Conservation (phyloP, 2,329 filamentous ascomycete genomes). For the Hyphodiscus sp. region DNA sequence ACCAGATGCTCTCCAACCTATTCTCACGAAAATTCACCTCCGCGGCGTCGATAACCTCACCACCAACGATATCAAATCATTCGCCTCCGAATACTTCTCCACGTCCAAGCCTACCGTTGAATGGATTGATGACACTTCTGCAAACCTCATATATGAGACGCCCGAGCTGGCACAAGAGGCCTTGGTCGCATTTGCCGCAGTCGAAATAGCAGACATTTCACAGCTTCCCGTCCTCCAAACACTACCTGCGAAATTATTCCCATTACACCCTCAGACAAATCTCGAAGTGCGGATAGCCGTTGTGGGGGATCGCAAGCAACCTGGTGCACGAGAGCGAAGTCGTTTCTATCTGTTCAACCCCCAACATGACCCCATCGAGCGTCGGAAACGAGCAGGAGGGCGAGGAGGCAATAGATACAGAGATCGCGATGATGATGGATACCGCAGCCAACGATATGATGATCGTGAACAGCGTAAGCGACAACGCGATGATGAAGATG, state of each 20-base stretch:
- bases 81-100: conserved; percentile 61
- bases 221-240: conserved; percentile 55
- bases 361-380: conserved; percentile 76
- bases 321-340: conserved; percentile 72
- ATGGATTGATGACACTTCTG: conserved; percentile 92
- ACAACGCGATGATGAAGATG: conserved; percentile 43
- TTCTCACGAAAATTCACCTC: conserved; percentile 48
- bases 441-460: conserved; percentile 39
- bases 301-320: conserved; percentile 70
- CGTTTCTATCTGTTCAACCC: conserved; percentile 90
- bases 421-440: conserved; percentile 44
- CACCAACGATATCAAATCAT: conserved; percentile 72
- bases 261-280: conserved; percentile 59
- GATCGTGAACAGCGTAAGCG: conserved; percentile 35
- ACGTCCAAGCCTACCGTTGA: conserved; percentile 58
- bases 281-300: conserved; percentile 71
- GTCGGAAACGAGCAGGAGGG: conserved; percentile 48
- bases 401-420: conserved; percentile 49
- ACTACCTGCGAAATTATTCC: conserved; percentile 62
- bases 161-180: conserved; percentile 47
- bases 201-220: conserved; percentile 44
- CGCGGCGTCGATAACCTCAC: conserved; percentile 76
- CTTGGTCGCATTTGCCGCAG: conserved; percentile 44
- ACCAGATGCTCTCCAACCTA: conserved; percentile 18
- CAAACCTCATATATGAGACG: conserved; percentile 72